Base-by-base conservation (phyloP, 306 rosid species). In the Prunus campanulata region DNA sequence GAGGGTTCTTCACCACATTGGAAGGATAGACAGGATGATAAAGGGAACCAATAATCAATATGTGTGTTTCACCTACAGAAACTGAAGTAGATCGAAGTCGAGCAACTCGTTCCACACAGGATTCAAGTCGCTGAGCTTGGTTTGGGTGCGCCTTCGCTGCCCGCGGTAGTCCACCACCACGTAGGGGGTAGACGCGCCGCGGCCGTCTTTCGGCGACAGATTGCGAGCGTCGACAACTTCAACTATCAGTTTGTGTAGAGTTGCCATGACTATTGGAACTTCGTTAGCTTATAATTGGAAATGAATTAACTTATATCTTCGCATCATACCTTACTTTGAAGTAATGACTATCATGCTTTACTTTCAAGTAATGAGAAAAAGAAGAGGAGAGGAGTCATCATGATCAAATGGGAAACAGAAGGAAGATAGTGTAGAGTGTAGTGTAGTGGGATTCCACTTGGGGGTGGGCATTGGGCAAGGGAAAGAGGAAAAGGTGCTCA, bases 41-140 rank as follows among this genome's bases (percentile, higher is more conserved):
- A 54, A 92, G 92, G 44, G 97, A 89, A 57, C 89, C 91, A 62
- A 90, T 88, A 60, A 95, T 80, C 72, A 95, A 83, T 24, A 95
- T 25, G 85, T 95, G 98, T 47, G 98, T 89, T 87, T 95, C 98
- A 66, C 98, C 98, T 63, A 87, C 97, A 24, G 97, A 86, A 81
- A 89, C 97, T 68, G 97, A 89, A 51, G 27, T 25, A 89, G 91
- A 13, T 86, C 86, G 66, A 94, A 92, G 73, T 91, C 87, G 20
- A 91, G 84, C 64, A 73, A 80, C 79, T 89, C 89, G 13, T 92
- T 94, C 98, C 98, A 94, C 2, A 70, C 74, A 1, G 98, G 98
- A 78, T 86, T 91, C 39, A 94, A 14, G 61, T 90, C 89, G 0
- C 87, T 86, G 11, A 82, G 65, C 27, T 60, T 82, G 3, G 97